Evolutionary conservation across 2,329 filamentous ascomycete genomes (phyloP).

Genomic region (Colletotrichum limetticola): DNA sequence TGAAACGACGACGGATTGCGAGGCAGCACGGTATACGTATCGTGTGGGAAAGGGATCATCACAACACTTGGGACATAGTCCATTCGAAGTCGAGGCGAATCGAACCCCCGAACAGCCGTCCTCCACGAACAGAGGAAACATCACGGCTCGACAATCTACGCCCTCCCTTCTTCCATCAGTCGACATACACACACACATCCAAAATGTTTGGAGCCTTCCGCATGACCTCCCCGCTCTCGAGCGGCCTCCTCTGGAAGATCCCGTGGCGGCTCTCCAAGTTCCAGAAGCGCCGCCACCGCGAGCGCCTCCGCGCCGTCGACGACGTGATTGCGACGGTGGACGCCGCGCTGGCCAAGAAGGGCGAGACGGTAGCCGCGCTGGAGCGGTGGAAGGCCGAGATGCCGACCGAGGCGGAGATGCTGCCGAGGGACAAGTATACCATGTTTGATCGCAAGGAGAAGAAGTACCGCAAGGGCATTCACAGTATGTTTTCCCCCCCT

Average conservation of each 20-base stretch:
- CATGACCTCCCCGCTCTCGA: slow-evolving; percentile 78
- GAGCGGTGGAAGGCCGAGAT: slow-evolving; percentile 95
- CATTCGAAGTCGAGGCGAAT: not conserved
- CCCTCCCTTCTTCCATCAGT: not conserved
- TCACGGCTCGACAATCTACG: not conserved
- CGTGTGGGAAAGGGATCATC: rapidly evolving
- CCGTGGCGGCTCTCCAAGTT: slow-evolving; percentile 94
- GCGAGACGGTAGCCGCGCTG: slow-evolving; percentile 78
- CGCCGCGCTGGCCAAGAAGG: slow-evolving; percentile 78
- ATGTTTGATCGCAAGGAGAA: slow-evolving; percentile 97
- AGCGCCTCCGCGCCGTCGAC: slow-evolving; percentile 87
- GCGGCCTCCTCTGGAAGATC: slow-evolving; percentile 94
- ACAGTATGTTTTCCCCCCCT: slow-evolving; percentile 75
- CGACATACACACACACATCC: slow-evolving; percentile 28
- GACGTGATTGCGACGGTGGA: slow-evolving; percentile 86
- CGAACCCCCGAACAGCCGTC: not conserved
- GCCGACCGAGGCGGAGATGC: slow-evolving; percentile 95
- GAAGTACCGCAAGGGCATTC: slow-evolving; percentile 95
- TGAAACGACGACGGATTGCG: not conserved
- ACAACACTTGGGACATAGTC: not conserved
- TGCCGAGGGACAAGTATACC: slow-evolving; percentile 96
- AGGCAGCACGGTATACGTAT: not conserved
- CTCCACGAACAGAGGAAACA: not conserved
- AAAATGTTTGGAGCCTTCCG: slow-evolving; percentile 88
- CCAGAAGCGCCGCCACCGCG: slow-evolving; percentile 88